These are phyloP conservation scores for Aspergillus sp. DNA, from an alignment of 2,329 filamentous ascomycete genomes.

Conservation along the genomic window DNA sequence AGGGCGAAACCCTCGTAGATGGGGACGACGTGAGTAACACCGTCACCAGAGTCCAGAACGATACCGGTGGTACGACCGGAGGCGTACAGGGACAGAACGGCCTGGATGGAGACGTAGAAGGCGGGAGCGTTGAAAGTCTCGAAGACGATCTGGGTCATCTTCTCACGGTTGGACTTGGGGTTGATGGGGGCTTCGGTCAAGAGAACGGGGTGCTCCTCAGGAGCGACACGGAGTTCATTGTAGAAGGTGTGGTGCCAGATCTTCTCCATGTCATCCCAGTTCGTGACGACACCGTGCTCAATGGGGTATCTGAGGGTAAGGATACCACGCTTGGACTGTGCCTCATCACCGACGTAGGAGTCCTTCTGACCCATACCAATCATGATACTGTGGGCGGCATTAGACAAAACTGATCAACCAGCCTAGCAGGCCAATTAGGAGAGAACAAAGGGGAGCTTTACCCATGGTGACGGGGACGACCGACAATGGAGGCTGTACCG, in stretches of 20 bases:
- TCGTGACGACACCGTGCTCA: conserved; percentile 99
- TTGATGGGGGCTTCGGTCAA: conserved; percentile 99
- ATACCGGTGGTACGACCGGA: conserved; percentile 99
- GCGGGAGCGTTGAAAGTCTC: conserved; percentile 99
- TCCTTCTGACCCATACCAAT: conserved; percentile 99
- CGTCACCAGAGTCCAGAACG: conserved; percentile 99
- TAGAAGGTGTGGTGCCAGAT: conserved; percentile 99
- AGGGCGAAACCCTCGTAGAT: conserved; percentile 99
- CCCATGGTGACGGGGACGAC: conserved; percentile 99
- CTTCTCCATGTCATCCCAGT: conserved; percentile 99
- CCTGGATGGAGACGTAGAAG: conserved; percentile 99
- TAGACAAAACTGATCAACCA: conserved; percentile 21
- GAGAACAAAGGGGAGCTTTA: conserved; percentile 57
- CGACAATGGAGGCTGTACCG: conserved; percentile 89
- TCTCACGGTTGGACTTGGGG: conserved; percentile 99
- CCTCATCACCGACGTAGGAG: conserved; percentile 99
- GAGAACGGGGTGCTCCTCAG: conserved; percentile 99
- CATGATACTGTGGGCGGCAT: conserved; percentile 79
- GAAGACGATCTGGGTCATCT: conserved; percentile 99
- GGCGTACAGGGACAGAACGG: conserved; percentile 97
- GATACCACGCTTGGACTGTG: conserved; percentile 99
- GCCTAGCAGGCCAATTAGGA: conserved; percentile 1
- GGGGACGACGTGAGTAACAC: conserved; percentile 99
- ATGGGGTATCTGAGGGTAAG: conserved; percentile 99
- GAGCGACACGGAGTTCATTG: conserved; percentile 99